Evolutionary conservation across 768 basidiomycete genomes (phyloP).

Genomic region (Lentinus tigrinus): DNA sequence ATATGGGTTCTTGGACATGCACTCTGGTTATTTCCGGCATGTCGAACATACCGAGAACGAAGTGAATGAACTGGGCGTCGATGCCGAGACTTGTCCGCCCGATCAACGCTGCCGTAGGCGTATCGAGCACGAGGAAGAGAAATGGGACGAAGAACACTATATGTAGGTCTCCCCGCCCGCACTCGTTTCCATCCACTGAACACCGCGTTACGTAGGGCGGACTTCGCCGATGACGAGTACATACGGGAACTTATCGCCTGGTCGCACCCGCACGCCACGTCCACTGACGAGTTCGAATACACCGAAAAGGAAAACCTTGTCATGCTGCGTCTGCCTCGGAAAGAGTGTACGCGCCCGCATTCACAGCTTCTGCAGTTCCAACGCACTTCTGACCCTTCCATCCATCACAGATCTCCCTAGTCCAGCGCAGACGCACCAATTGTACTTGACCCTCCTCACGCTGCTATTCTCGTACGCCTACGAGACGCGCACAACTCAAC

Average conservation of each 20-base stretch:
- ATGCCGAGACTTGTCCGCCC: constrained; percentile 55
- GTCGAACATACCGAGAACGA: constrained; percentile 77
- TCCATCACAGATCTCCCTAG: constrained; percentile 58
- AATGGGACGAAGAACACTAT: constrained; percentile 85
- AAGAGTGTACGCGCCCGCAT: constrained; percentile 46
- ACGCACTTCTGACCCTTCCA: neutral
- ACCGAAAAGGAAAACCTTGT: constrained; percentile 70
- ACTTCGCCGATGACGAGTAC: constrained; percentile 74
- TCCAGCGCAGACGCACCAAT: constrained; percentile 49
- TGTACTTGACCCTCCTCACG: constrained; percentile 69
- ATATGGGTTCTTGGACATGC: constrained; percentile 77
- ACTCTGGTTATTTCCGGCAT: constrained; percentile 75
- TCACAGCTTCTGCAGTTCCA: neutral
- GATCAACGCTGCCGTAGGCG: constrained; percentile 55
- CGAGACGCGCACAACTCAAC: constrained; percentile 73
- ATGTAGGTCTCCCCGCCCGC: constrained; percentile 47
- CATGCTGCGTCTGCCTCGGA: constrained; percentile 56
- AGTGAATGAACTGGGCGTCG: constrained; percentile 71
- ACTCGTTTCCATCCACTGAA: neutral
- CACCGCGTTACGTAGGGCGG: constrained; percentile 53
- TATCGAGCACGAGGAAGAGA: constrained; percentile 63
- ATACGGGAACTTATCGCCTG: constrained; percentile 71
- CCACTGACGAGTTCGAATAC: constrained; percentile 45
- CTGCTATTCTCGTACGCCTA: constrained; percentile 82
- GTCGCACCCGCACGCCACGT: constrained; percentile 52